Evolutionary conservation across 805 yeast genomes (phyloP).

Genomic region (Yamadazyma nakazawae): DNA sequence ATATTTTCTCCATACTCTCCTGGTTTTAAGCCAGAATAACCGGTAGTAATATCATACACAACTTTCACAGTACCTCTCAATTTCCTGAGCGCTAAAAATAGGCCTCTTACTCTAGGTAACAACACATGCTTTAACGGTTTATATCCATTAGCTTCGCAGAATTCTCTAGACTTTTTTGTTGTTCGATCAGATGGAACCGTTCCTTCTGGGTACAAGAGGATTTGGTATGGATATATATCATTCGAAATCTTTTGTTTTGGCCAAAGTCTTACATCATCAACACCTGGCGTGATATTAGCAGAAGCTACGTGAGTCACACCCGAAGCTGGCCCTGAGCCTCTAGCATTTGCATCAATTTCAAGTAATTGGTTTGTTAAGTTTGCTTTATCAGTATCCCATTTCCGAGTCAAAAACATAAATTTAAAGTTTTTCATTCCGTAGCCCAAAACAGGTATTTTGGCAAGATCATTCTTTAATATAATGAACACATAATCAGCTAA

Average conservation of each 20-base stretch:
- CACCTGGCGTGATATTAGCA: slow-evolving; percentile 19
- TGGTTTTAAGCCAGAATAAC: slow-evolving; percentile 65
- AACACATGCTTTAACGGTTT: slow-evolving; percentile 60
- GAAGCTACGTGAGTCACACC: slow-evolving; percentile 34
- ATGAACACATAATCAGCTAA: slow-evolving; percentile 65
- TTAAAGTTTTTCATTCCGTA: slow-evolving; percentile 77
- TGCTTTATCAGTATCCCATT: slow-evolving; percentile 76
- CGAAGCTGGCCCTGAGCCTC: slow-evolving; percentile 53
- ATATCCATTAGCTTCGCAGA: slow-evolving; percentile 49
- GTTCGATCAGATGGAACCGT: slow-evolving; percentile 77
- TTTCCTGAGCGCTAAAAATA: slow-evolving; percentile 60
- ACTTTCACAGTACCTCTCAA: slow-evolving; percentile 51
- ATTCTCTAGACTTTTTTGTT: slow-evolving; percentile 51
- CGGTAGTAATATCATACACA: slow-evolving; percentile 81
- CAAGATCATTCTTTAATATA: slow-evolving; percentile 66
- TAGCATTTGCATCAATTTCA: slow-evolving; percentile 57
- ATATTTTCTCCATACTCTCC: slow-evolving; percentile 73
- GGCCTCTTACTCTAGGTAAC: slow-evolving; percentile 81
- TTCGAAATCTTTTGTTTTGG: slow-evolving; percentile 25
- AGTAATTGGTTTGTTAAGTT: slow-evolving; percentile 54
- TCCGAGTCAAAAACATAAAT: slow-evolving; percentile 78
- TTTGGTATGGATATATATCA: slow-evolving; percentile 47
- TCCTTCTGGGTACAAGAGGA: slow-evolving; percentile 91
- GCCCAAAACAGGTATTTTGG: slow-evolving; percentile 75
- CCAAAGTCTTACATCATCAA: slow-evolving; percentile 22